These are phyloP conservation scores for Trichoderma orchidacearum DNA, from an alignment of 495 filamentous ascomycete genomes.

Conservation along the genomic window DNA sequence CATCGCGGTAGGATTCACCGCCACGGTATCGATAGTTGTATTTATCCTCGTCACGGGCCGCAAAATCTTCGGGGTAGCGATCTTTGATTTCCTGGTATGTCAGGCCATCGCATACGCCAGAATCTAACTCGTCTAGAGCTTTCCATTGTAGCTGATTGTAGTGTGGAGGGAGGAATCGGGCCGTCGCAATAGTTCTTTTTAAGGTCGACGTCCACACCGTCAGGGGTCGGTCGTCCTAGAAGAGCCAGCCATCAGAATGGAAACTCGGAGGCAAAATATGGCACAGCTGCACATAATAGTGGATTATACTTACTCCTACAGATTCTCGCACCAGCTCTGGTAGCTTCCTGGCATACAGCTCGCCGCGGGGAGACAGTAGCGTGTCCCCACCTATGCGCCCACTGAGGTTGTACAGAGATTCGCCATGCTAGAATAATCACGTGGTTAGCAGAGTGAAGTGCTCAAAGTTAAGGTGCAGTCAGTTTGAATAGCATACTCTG, in stretches of 20 bases:
- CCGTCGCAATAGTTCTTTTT: slow-evolving; percentile 83
- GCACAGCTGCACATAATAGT: background rate
- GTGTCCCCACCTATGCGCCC: slow-evolving; percentile 90
- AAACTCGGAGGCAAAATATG: too few relatives aligned
- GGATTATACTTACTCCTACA: slow-evolving; percentile 41
- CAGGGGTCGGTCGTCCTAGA: slow-evolving; percentile 52
- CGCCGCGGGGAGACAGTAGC: slow-evolving; percentile 69
- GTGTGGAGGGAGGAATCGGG: slow-evolving; percentile 57
- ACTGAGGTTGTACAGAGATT: slow-evolving; percentile 77
- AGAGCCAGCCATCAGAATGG: background rate
- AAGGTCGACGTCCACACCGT: slow-evolving; percentile 97
- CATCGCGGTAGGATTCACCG: slow-evolving; percentile 93
- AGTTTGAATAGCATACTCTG: slow-evolving; percentile 57
- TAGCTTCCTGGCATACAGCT: slow-evolving; percentile 70
- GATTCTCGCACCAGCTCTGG: slow-evolving; percentile 72
- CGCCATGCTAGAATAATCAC: slow-evolving; percentile 54
- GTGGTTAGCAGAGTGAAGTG: slow-evolving; percentile 9
- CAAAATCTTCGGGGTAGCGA: slow-evolving; percentile 85
- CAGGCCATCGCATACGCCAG: slow-evolving; percentile 89
- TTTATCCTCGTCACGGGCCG: slow-evolving; percentile 89
- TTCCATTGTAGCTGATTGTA: slow-evolving; percentile 97
- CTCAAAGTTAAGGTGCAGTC: background rate
- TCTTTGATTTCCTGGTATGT: slow-evolving; percentile 88
- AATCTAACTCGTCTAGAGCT: slow-evolving; percentile 92
- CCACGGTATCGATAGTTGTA: slow-evolving; percentile 98